Percentiles rank a stretch among this genome's conserved stretches.
phyloP scores from a whole-genome alignment of 2,329 filamentous ascomycete species.

The Hymenoscyphus fraxineus region DNA sequence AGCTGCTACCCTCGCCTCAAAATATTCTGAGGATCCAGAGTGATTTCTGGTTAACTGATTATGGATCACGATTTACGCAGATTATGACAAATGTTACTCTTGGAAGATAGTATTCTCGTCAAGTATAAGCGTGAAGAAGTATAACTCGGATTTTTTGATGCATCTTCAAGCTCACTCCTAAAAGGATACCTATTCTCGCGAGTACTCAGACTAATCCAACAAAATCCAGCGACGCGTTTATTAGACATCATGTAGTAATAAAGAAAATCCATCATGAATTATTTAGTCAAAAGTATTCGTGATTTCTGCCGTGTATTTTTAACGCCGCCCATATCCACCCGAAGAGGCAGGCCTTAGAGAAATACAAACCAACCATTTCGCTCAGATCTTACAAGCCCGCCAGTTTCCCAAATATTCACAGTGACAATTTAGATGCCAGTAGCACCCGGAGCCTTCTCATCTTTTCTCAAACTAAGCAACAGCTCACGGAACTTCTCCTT shows the following conservation, averaged over 20 bases:
- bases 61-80: background rate
- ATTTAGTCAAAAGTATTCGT: slow-evolving; percentile 8
- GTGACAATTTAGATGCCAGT: slow-evolving; percentile 50
- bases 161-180: background rate
- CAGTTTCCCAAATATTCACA: slow-evolving; percentile 13
- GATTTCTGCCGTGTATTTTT: slow-evolving; percentile 34
- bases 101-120: background rate
- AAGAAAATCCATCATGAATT: background rate
- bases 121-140: background rate
- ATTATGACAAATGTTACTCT: background rate
- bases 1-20: slow-evolving; percentile 21
- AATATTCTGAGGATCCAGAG: slow-evolving; percentile 36
- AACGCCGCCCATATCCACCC: slow-evolving; percentile 32
- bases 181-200: background rate
- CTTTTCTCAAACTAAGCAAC: slow-evolving; percentile 82
- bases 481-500: slow-evolving; percentile 96
- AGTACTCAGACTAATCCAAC: background rate
- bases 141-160: background rate
- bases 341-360: slow-evolving; percentile 20
- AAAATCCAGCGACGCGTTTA: background rate
- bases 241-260: background rate
- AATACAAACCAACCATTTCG: slow-evolving; percentile 26
- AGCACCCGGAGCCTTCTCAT: slow-evolving; percentile 76
- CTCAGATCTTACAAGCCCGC: slow-evolving; percentile 30
- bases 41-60: slow-evolving; percentile 18